These are phyloP conservation scores for Dimargaris verticillata DNA, from an alignment of 192 early-diverging fungal species.

Conservation along the genomic window DNA sequence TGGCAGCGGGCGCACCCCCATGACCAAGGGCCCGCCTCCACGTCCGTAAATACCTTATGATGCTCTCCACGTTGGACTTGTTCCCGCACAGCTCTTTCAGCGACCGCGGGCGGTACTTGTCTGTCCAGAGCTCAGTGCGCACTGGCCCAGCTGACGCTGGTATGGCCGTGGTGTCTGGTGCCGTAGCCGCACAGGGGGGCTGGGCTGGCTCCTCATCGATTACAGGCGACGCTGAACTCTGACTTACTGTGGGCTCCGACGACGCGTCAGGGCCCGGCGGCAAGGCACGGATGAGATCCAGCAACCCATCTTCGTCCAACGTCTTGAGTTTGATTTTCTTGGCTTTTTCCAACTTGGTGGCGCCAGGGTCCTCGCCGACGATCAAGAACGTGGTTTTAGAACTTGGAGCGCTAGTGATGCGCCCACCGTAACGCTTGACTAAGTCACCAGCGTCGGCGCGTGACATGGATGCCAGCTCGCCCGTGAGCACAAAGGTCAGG, in stretches of 20 bases:
- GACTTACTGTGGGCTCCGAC: neutral
- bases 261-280: neutral
- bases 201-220: neutral
- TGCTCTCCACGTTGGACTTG: conserved; percentile 36
- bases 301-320: conserved; percentile 69
- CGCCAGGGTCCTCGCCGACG: conserved; percentile 73
- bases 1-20: neutral
- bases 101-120: conserved; percentile 76
- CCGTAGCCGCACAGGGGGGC: neutral
- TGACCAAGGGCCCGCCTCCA: conserved; percentile 35
- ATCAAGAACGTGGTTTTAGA: conserved; percentile 76
- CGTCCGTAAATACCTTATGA: conserved; percentile 14
- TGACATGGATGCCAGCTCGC: conserved; percentile 61
- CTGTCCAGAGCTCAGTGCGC: conserved; percentile 63
- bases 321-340: conserved; percentile 44
- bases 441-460: conserved; percentile 65
- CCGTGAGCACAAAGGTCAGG: conserved; percentile 85
- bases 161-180: neutral
- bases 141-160: neutral
- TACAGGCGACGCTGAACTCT: neutral
- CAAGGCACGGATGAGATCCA: conserved; percentile 52
- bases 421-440: conserved; percentile 75
- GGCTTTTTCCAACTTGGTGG: conserved; percentile 67
- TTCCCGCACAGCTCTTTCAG: conserved; percentile 81
- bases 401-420: conserved; percentile 55